Conservation (phyloP, 176 grass and related monocot genomes). For the Avena atlantica region DNA sequence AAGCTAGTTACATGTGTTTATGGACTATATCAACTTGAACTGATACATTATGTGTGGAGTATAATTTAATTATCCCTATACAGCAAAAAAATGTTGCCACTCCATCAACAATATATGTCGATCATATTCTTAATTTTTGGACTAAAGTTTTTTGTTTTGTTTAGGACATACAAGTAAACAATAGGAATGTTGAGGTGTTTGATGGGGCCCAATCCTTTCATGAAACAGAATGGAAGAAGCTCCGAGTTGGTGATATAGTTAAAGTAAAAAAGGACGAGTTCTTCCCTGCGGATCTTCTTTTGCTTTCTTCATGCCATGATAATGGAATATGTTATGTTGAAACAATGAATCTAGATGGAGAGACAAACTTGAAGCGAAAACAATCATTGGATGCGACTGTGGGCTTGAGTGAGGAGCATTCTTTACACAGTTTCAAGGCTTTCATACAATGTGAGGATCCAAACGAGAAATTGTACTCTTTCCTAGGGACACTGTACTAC, state of each 20-base stretch:
- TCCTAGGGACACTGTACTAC: slow-evolving; percentile 76
- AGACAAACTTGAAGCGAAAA: slow-evolving; percentile 93
- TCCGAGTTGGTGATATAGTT: slow-evolving; percentile 85
- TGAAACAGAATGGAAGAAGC: slow-evolving; percentile 74
- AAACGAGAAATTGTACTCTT: slow-evolving; percentile 86
- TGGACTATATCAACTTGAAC: slow-evolving; percentile 5
- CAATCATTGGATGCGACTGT: slow-evolving; percentile 70
- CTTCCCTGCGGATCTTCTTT: slow-evolving; percentile 90
- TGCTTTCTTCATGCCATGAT: slow-evolving; percentile 83
- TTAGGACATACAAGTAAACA: slow-evolving; percentile 90
- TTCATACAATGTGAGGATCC: slow-evolving; percentile 90
- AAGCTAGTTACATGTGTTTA: background rate
- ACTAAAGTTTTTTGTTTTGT: slow-evolving; percentile 1
- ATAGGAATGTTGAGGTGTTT: slow-evolving; percentile 74
- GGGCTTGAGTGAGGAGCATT: slow-evolving; percentile 57
- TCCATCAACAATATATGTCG: slow-evolving; percentile 4
- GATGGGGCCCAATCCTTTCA: slow-evolving; percentile 60
- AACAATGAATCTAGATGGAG: slow-evolving; percentile 97
- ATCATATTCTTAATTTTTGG: background rate
- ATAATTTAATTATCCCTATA: background rate
- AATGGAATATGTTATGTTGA: slow-evolving; percentile 95
- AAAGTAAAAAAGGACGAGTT: slow-evolving; percentile 94
- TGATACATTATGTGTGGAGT: background rate
- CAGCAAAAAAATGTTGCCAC: background rate
- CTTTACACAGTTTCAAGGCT: slow-evolving; percentile 69